Percentiles rank a stretch among this genome's conserved stretches.
These are phyloP conservation scores for Plasmodium ovale DNA, from an alignment of 169 alveolate genomes.

Conservation along the genomic window DNA sequence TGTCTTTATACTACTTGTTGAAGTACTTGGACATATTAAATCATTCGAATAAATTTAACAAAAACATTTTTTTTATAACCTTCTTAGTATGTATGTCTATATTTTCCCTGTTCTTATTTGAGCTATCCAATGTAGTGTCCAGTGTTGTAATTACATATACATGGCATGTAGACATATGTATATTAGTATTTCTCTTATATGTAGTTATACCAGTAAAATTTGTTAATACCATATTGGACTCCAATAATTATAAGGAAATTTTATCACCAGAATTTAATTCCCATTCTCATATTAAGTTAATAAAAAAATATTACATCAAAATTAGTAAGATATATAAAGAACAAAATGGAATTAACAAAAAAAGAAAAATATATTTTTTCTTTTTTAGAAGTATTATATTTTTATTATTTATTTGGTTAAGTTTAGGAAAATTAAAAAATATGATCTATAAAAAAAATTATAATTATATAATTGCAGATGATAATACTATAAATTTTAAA, in stretches of 20 bases:
- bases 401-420: conserved; percentile 59
- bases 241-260: conserved; percentile 60
- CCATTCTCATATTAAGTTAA: conserved; percentile 52
- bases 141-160: conserved; percentile 36
- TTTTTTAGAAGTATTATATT: conserved; percentile 53
- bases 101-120: conserved; percentile 60
- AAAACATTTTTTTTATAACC: conserved; percentile 62
- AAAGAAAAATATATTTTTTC: conserved; percentile 45
- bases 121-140: conserved; percentile 43
- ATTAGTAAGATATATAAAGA: conserved; percentile 47
- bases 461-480: conserved; percentile 73
- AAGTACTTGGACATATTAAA: conserved; percentile 67
- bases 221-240: conserved; percentile 50
- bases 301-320: conserved; percentile 46
- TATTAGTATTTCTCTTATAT: conserved; percentile 47
- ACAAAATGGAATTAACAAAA: conserved; percentile 28
- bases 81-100: conserved; percentile 68
- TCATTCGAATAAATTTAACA: conserved; percentile 63
- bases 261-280: conserved; percentile 62
- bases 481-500: conserved; percentile 35
- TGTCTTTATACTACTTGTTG: conserved; percentile 40
- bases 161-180: conserved; percentile 69
- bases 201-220: conserved; percentile 62
- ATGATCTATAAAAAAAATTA: conserved; percentile 61
- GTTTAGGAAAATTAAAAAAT: conserved; percentile 42